These are phyloP conservation scores for Yamadazyma ubonensis DNA, from an alignment of 805 yeast genomes.

Conservation along the genomic window DNA sequence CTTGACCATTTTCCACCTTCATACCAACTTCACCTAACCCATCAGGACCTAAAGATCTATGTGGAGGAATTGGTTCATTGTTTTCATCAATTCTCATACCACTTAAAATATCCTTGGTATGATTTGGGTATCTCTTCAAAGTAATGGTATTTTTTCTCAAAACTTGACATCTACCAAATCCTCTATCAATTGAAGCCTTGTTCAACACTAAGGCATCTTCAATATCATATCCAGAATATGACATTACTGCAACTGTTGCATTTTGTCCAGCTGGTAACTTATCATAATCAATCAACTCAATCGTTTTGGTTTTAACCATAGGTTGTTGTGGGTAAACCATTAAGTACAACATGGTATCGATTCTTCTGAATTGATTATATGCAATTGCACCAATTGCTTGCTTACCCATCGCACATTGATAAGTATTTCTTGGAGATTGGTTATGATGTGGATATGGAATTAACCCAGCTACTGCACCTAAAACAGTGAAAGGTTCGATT, in stretches of 20 bases:
- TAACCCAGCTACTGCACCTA: constrained; percentile 91
- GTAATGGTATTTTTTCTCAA: constrained; percentile 87
- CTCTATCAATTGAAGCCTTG: constrained; percentile 91
- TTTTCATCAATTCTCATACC: constrained; percentile 88
- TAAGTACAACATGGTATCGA: constrained; percentile 87
- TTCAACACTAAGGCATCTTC: constrained; percentile 97
- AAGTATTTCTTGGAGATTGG: constrained; percentile 89
- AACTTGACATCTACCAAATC: constrained; percentile 97
- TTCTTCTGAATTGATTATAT: constrained; percentile 92
- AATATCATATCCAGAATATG: constrained; percentile 98
- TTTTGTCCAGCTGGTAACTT: constrained; percentile 98
- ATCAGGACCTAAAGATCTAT: constrained; percentile 84
- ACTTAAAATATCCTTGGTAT: constrained; percentile 84
- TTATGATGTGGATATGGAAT: constrained; percentile 93
- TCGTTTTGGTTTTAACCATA: constrained; percentile 96
- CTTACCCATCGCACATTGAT: constrained; percentile 96
- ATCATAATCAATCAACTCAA: constrained; percentile 92
- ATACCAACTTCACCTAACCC: constrained; percentile 97
- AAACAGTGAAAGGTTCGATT: constrained; percentile 89
- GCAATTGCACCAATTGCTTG: constrained; percentile 99
- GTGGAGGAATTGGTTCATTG: constrained; percentile 82
- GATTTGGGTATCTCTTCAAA: constrained; percentile 89
- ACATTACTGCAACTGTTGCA: constrained; percentile 98
- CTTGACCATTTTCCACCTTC: constrained; percentile 87
- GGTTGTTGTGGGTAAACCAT: constrained; percentile 99